Conservation (phyloP, 2,329 filamentous ascomycete genomes). For the Cercospora sp. region DNA sequence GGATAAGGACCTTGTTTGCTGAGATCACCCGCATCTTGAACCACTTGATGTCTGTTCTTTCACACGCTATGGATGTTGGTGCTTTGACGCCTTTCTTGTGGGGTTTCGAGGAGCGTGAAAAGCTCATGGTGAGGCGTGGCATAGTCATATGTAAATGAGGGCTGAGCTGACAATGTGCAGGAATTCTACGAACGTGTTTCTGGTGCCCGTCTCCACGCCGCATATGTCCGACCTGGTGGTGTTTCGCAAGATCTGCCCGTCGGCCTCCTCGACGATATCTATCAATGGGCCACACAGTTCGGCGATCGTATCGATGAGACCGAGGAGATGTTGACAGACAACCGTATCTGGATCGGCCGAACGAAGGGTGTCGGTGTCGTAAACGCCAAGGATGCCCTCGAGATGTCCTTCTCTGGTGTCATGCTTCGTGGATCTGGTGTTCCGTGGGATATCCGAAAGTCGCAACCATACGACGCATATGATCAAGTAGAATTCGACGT, state of each 20-base stretch:
- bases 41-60: conserved; percentile 96
- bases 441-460: conserved; percentile 96
- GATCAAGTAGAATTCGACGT: conserved; percentile 98
- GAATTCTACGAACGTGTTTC: conserved; percentile 99
- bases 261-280: conserved; percentile 95
- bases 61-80: conserved; percentile 98
- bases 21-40: conserved; percentile 94
- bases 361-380: conserved; percentile 88
- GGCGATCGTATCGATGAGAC: conserved; percentile 98
- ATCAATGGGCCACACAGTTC: conserved; percentile 99
- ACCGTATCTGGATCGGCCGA: conserved; percentile 97
- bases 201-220: conserved; percentile 92
- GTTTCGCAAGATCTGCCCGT: conserved; percentile 93
- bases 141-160: background rate
- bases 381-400: conserved; percentile 87
- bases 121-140: conserved; percentile 79
- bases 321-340: conserved; percentile 97
- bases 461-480: conserved; percentile 95
- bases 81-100: conserved; percentile 97
- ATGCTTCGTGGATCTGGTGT: conserved; percentile 97
- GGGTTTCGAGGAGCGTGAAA: conserved; percentile 99
- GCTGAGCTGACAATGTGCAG: conserved; percentile 50
- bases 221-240: conserved; percentile 94
- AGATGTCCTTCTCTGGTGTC: conserved; percentile 93
- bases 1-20: conserved; percentile 91